These are phyloP conservation scores for Wallacemonas sp. DNA, from an alignment of 208 protist genomes.

Conservation along the genomic window DNA sequence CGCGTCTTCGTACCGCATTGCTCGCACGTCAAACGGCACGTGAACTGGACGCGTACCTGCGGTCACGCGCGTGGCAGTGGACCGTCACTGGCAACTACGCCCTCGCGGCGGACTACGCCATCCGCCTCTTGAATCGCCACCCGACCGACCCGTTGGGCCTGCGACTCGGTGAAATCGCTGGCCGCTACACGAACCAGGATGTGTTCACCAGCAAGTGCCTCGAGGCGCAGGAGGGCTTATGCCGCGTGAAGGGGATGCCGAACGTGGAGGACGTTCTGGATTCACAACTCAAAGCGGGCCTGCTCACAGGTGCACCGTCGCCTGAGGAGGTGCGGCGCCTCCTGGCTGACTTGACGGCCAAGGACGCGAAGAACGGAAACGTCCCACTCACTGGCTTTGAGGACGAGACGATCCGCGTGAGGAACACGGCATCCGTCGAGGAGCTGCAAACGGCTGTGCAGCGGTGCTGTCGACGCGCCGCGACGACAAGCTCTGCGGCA, in stretches of 20 bases:
- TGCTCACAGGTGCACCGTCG: neutral
- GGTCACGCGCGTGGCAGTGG: conserved; percentile 71
- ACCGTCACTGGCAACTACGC: conserved; percentile 53
- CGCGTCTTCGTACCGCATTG: conserved; percentile 37
- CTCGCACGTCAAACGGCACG: conserved; percentile 32
- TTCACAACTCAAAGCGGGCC: neutral
- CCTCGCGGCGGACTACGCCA: conserved; percentile 80
- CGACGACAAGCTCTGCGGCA: neutral
- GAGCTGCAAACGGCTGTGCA: conserved; percentile 29
- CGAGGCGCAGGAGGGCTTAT: conserved; percentile 49
- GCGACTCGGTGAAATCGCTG: conserved; percentile 61
- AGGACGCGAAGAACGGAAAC: neutral
- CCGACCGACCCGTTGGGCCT: conserved; percentile 56
- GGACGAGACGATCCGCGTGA: conserved; percentile 25
- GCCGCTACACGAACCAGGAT: conserved; percentile 44
- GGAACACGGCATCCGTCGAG: conserved; percentile 16
- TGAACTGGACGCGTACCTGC: conserved; percentile 68
- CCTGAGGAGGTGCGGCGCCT: conserved; percentile 14
- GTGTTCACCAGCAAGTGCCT: conserved; percentile 57
- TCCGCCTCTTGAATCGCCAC: conserved; percentile 72
- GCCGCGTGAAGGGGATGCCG: conserved; percentile 32
- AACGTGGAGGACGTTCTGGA: conserved; percentile 19
- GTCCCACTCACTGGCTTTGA: conserved; percentile 1
- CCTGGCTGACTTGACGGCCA: conserved; percentile 7
- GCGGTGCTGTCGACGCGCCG: conserved; percentile 18